A percentile compares a stretch with the other conserved stretches of the same genome.
These are phyloP conservation scores for Pseudocercospora macadamiae DNA, from an alignment of 2,329 filamentous ascomycete species.

Conservation along the genomic window DNA sequence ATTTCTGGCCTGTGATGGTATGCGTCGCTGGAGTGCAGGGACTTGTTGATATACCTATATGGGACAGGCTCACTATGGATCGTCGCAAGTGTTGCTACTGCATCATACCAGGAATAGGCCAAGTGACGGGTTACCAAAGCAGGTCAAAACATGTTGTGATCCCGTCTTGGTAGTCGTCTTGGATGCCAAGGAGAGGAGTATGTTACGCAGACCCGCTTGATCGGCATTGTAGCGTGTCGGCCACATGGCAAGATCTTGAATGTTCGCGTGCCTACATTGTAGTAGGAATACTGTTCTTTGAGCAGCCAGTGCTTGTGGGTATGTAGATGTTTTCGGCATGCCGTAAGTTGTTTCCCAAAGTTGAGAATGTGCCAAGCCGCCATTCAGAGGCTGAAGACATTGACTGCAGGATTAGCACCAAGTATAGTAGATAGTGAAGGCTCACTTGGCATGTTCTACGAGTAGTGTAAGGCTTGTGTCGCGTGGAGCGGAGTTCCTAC, in stretches of 20 bases:
- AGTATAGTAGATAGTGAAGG: neutral
- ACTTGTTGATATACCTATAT: too few relatives aligned
- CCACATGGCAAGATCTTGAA: neutral
- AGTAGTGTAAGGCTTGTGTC: neutral
- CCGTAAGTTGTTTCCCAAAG: too few relatives aligned
- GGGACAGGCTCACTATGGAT: too few relatives aligned
- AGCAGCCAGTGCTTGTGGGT: too few relatives aligned
- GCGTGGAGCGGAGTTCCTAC: neutral
- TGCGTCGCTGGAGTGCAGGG: too few relatives aligned
- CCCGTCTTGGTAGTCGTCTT: slow-evolving; percentile 10
- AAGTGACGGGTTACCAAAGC: slow-evolving; percentile 14
- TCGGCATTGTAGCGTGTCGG: slow-evolving; percentile 5
- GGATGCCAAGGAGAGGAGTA: slow-evolving; percentile 18
- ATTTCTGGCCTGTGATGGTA: too few relatives aligned
- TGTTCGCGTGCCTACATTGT: neutral
- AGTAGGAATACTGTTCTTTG: too few relatives aligned
- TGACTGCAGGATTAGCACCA: neutral
- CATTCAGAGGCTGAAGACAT: neutral
- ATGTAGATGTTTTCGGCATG: too few relatives aligned
- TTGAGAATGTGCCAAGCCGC: neutral
- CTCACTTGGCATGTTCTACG: neutral
- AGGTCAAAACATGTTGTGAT: neutral
- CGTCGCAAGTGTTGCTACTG: neutral
- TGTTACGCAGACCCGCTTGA: neutral
- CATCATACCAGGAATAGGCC: slow-evolving; percentile 13